Evolutionary conservation across 768 basidiomycete genomes (phyloP), one percentile per base, ranked within the genome.

Genomic region (Postia placenta): DNA sequence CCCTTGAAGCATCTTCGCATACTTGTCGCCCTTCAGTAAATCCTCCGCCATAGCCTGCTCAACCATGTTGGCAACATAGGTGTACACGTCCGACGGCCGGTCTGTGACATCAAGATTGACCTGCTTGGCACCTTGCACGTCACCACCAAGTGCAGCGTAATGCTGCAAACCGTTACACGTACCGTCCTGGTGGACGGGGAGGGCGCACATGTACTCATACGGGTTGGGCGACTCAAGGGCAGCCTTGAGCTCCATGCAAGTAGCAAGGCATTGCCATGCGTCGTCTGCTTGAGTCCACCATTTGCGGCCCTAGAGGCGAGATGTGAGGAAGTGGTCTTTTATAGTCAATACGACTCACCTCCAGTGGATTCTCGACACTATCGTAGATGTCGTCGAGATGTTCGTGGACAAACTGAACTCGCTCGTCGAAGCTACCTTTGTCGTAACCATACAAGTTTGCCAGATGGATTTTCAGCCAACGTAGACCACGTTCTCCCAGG

Each of bases 131-230:
- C 96, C 96, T 27, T 77, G 74, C 11, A 74, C 73, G 62, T 98
- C 96, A 4, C 96, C 95, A 38, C 96, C 96, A 3, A 99, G 80
- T 0, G 96, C 96, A 5, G 96, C 96, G 60, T 99, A 99, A 65
- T 99, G 95, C 69, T 99, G 96, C 54, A 99, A 74, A 23, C 95
- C 96, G 58, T 99, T 99, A 59, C 96, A 99, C 0, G 96, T 97
- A 2, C 96, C 95, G 56, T 99, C 96, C 67, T 98, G 95, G 63
- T 99, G 96, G 5, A 97, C 79, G 0, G 96, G 96, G n/a, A 96
- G 74, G 15, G 70, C 66, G 2, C 84, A 91, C 59, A 74, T 67
- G 66, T 70, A 85, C 17, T 66, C 62, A 52, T 73, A 76, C 0
- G 79, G 76, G 36, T 81, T 74, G 14, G 80, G 78, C 1, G 85